These are phyloP conservation scores for Vicia villosa DNA, from an alignment of 306 rosid genomes.

Conservation along the genomic window DNA sequence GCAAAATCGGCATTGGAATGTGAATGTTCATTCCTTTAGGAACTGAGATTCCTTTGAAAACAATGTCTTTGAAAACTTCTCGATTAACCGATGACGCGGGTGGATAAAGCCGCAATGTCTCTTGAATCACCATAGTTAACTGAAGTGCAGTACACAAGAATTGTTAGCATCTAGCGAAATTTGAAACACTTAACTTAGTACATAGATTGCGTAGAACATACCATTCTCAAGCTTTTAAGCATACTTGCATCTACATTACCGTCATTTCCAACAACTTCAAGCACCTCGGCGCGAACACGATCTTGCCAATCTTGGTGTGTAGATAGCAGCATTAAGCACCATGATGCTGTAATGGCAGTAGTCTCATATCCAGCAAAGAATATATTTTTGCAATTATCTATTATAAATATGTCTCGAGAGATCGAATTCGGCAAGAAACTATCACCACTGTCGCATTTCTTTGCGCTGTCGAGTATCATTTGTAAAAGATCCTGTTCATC, in stretches of 20 bases:
- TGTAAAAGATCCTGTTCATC: constrained; percentile 64
- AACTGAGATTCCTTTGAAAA: background rate
- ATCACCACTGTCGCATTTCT: constrained; percentile 30
- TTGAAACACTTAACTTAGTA: too few species aligned
- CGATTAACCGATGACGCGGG: constrained; percentile 46
- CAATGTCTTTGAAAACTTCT: constrained; percentile 36
- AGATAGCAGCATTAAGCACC: constrained; percentile 50
- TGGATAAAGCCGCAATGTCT: constrained; percentile 64
- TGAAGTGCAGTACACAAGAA: constrained; percentile 48
- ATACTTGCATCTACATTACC: constrained; percentile 33
- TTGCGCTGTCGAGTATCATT: constrained; percentile 64
- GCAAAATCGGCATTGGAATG: constrained; percentile 55
- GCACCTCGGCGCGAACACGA: constrained; percentile 40
- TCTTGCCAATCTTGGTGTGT: constrained; percentile 51
- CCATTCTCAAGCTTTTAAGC: constrained; percentile 45
- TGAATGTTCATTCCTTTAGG: background rate
- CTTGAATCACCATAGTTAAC: constrained; percentile 79
- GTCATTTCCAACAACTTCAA: constrained; percentile 36
- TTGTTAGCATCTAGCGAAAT: too few species aligned
- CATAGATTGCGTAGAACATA: constrained; percentile 22
- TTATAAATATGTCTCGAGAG: constrained; percentile 42
- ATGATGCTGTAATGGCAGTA: constrained; percentile 44
- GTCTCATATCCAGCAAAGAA: constrained; percentile 55
- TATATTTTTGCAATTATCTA: constrained; percentile 56
- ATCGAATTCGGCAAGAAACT: constrained; percentile 17